Base-by-base conservation (phyloP, 2,329 filamentous ascomycete genomes). In the Claviceps sp. region DNA sequence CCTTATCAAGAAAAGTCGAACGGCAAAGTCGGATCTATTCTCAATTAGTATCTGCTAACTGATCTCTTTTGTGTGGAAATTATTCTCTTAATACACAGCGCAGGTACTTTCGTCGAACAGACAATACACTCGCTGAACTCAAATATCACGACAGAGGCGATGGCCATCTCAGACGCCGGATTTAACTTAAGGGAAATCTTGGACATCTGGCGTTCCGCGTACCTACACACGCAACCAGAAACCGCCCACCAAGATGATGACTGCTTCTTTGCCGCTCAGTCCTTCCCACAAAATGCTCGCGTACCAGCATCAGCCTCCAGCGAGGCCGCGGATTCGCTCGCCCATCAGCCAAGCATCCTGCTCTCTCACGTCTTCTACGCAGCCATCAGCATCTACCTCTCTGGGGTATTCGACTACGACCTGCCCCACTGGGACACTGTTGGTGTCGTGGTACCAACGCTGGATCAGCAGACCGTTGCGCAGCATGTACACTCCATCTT, bases 321-420 rank as follows among this genome's bases (percentile, higher is more conserved):
- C 6, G 11, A 37, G 4, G 5, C 9, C 5, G 8, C 5, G 14
- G 16, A 34, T 40, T 18, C 13, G 2, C n/a, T 6, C 1, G 44
- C 6, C 22, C 8, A 24, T 18, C 49, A 57, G 3, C 48, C 50
- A 2, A 61, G 64, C 38, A 49, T 51, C 7, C 37, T 59, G 0
- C 48, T 69, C 2, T 55, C 61, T 0, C 52, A 30, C 0, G 24
- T 61, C 3, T 67, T 63, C 51, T 60, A 58, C 24, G 58, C 66
- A 0, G 63, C 67, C 5, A 65, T 61, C 1, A 67, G 65, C 46
- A 66, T 68, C 5, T 68, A 68, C 37, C 59, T 69, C 4, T 69
- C 67, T 0, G 67, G 66, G 0, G 59, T 64, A 2, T 69, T 66
- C 36, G 67, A 68, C 53, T 68, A 68, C 14, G 64, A 67, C 9